Base-by-base conservation (phyloP, 371 early-diverging fungal species). In the Amoeboaphelidium protococcarum region DNA sequence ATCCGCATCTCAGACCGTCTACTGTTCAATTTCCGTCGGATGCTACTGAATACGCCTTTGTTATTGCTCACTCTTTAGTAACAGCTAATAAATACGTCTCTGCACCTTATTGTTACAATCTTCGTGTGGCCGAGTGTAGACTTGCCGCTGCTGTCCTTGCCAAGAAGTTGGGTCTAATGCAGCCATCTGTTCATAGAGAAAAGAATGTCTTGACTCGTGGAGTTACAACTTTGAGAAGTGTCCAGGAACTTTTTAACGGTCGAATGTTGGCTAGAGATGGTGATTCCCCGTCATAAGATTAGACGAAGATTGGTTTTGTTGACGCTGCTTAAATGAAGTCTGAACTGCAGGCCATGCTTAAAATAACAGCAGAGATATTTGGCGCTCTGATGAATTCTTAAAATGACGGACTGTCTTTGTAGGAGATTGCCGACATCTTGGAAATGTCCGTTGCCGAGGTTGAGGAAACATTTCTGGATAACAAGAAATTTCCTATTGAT, bases 111-210 rank as follows among this genome's bases (percentile, higher is more conserved):
- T 69, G 81, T 60, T 92, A 90, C 58, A 92, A 92, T 58, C 65
- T 88, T 20, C 77, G 92, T 40, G 92, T 90, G 0, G 83, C 86
- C n/a, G 92, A 92, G 59, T 82, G 82, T 13, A 74, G 79, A 40
- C 64, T 84, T 25, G 82, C 74, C 19, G 76, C 81, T n/a, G 61
- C 71, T 22, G 63, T 77, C 46, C 61, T 82, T 42, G 71, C 78
- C 47, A 55, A 61, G 40, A 53, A 58, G 23, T 52, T 31, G 26
- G n/a, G n/a, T n/a, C n/a, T n/a, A n/a, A n/a, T n/a, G n/a, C n/a
- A n/a, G n/a, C n/a, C n/a, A n/a, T n/a, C n/a, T n/a, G n/a, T n/a
- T n/a, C n/a, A n/a, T n/a, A n/a, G n/a, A n/a, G n/a, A n/a, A n/a
- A n/a, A n/a, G n/a, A n/a, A n/a, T n/a, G n/a, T n/a, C n/a, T n/a